These are phyloP conservation scores for Pleurotus platypus DNA, from an alignment of 768 basidiomycete species.

Conservation along the genomic window DNA sequence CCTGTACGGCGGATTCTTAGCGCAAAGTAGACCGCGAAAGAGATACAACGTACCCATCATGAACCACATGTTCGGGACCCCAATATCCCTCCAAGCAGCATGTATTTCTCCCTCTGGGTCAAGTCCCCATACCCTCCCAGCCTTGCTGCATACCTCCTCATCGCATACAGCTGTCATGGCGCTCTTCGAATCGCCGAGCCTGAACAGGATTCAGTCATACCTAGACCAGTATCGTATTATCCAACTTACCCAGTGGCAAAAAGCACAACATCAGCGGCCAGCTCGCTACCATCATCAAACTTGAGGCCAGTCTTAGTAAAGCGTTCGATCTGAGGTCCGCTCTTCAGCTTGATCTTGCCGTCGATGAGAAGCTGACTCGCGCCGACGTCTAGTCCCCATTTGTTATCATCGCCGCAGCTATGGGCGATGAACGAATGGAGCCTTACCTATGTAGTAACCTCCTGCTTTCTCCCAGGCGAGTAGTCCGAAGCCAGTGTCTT, in stretches of 20 bases:
- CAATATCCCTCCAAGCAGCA: constrained; percentile 46
- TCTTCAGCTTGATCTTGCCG: constrained; percentile 72
- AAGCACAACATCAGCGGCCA: constrained; percentile 52
- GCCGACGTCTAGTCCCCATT: constrained; percentile 42
- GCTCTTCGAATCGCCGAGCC: constrained; percentile 39
- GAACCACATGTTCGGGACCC: constrained; percentile 52
- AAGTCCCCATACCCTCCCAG: constrained; percentile 58
- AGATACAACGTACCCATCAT: constrained; percentile 44
- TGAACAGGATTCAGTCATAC: constrained; percentile 15
- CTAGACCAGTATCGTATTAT: neutral
- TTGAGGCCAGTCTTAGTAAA: constrained; percentile 42
- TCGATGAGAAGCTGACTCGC: constrained; percentile 58
- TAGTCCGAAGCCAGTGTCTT: constrained; percentile 33
- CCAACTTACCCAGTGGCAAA: constrained; percentile 52
- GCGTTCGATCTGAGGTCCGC: constrained; percentile 42
- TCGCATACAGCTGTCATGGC: constrained; percentile 44
- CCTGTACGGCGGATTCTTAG: constrained; percentile 24
- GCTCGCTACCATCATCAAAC: constrained; percentile 45
- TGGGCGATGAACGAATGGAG: too few species aligned
- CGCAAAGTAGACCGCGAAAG: neutral
- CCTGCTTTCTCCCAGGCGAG: constrained; percentile 28
- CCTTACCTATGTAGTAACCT: constrained; percentile 49
- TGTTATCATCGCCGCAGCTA: too few species aligned
- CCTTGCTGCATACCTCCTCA: constrained; percentile 36
- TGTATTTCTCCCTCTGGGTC: constrained; percentile 62